Base-by-base conservation (phyloP, 176 grass and related monocot species). In the Pontederia crassipes region DNA sequence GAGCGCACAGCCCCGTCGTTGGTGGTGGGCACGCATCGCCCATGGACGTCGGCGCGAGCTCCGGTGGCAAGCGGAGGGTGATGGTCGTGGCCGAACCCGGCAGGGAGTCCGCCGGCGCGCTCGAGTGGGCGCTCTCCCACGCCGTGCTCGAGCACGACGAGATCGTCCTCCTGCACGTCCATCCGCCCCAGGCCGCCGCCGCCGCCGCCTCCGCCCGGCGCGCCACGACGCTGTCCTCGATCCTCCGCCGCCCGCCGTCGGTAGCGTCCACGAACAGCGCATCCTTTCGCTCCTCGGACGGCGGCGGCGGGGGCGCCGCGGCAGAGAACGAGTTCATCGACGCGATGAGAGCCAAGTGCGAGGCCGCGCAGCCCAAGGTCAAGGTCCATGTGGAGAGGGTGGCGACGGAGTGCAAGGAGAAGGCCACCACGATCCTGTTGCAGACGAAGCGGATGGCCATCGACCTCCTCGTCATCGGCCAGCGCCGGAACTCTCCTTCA, bases 91-190 rank as follows among this genome's bases (percentile, higher is more conserved):
- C 83, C 16, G 83, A 95, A 56, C 78, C 86, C 17, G 80, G 80
- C 45, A 80, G 86, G 24, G 83, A 90, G 72, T 80, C 86, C 20
- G 58, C 70, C 8, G 76, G 78, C 61, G 91, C 91, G 10, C 79
- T 95, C 52, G 86, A 90, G 74, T 95, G 86, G 86, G 80, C 86
- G 3, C 80, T 95, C 48, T 90, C 78, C 29, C 91, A 95, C 66
- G 72, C 83, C 69, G 17, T 90, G 27, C 57, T 77, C 24, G 83
- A 89, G 67, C 72, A 82, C 29, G 91, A 95, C 32, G 83, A 80
- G 77, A 71, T 95, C 67, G 11, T 95, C 60, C 83, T 95, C 54
- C 78, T 95, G 57, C 91, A 95, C 62, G 80, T 90, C 13, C 82
- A 90, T 67, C 81, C 78, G 67, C 70, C 79, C n/a, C n/a, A 70